Conservation (phyloP, 371 early-diverging fungal species). For the Syncephalis fuscata region DNA sequence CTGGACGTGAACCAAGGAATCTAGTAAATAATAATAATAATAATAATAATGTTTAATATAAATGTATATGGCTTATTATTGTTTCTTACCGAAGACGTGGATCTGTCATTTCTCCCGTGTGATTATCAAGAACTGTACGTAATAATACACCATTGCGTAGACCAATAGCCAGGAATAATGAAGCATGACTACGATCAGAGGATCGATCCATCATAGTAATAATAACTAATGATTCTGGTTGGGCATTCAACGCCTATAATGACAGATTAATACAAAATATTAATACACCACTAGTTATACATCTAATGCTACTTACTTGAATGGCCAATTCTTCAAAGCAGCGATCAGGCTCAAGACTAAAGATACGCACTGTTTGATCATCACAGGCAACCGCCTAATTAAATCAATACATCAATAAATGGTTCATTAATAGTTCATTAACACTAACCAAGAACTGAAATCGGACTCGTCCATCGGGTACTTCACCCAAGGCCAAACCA, state of each 20-base stretch:
- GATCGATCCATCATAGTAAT: conserved; percentile 62
- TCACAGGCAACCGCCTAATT: conserved; percentile 71
- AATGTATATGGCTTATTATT: background rate
- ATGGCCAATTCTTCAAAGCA: conserved; percentile 66
- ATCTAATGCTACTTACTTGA: too few species aligned
- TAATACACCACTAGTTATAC: conserved; percentile 5
- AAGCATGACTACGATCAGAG: conserved; percentile 33
- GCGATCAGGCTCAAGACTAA: conserved; percentile 64
- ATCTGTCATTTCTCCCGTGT: conserved; percentile 72
- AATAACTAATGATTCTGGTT: conserved; percentile 41
- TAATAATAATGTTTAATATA: background rate
- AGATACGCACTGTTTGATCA: conserved; percentile 81
- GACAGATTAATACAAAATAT: conserved; percentile 1
- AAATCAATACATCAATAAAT: background rate
- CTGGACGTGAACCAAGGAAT: conserved; percentile 73
- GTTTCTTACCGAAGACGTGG: conserved; percentile 44
- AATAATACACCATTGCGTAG: conserved; percentile 76
- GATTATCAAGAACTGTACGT: conserved; percentile 70
- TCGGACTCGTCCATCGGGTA: conserved; percentile 65
- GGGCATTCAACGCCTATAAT: conserved; percentile 23
- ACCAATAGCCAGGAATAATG: conserved; percentile 75
- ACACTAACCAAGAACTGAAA: conserved; percentile 44
- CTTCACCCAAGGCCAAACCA: conserved; percentile 58
- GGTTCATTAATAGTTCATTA: background rate
- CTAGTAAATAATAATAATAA: background rate